Evolutionary conservation across 2,329 filamentous ascomycete genomes (phyloP).

Genomic region (Sclerotinia subarctica): DNA sequence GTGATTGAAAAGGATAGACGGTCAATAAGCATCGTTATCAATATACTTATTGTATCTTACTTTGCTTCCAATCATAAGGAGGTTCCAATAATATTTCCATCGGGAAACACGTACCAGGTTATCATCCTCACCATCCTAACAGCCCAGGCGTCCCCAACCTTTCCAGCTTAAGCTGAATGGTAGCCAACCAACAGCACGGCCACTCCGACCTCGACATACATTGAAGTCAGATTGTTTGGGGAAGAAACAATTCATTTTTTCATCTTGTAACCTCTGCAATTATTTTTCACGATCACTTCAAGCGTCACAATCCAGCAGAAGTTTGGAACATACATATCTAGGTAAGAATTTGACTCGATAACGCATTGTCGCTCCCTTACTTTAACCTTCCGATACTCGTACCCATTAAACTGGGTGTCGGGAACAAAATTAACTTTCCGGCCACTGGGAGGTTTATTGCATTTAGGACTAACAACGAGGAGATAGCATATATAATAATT

Average conservation of each 20-base stretch:
- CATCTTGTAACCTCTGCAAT: background rate
- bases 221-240: background rate
- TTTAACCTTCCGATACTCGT: slow-evolving; percentile 12
- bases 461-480: slow-evolving; percentile 18
- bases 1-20: background rate
- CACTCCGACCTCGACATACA: slow-evolving; percentile 6
- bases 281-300: background rate
- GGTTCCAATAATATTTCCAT: background rate
- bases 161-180: background rate
- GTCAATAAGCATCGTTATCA: background rate
- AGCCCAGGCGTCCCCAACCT: background rate
- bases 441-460: slow-evolving; percentile 2
- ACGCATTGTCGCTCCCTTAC: slow-evolving; percentile 24
- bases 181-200: slow-evolving; percentile 18
- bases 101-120: slow-evolving; percentile 6
- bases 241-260: background rate
- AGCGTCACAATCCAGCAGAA: slow-evolving; percentile 4
- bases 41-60: background rate
- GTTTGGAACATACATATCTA: slow-evolving; percentile 13
- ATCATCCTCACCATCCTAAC: slow-evolving; percentile 6
- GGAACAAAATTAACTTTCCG: slow-evolving; percentile 22
- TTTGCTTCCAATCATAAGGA: background rate
- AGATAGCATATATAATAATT: slow-evolving; percentile 9
- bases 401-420: slow-evolving; percentile 23
- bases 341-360: slow-evolving; percentile 21